phyloP scores from a whole-genome alignment of 2,329 filamentous ascomycete genomes.

The Ceratocystis alfenasii region DNA sequence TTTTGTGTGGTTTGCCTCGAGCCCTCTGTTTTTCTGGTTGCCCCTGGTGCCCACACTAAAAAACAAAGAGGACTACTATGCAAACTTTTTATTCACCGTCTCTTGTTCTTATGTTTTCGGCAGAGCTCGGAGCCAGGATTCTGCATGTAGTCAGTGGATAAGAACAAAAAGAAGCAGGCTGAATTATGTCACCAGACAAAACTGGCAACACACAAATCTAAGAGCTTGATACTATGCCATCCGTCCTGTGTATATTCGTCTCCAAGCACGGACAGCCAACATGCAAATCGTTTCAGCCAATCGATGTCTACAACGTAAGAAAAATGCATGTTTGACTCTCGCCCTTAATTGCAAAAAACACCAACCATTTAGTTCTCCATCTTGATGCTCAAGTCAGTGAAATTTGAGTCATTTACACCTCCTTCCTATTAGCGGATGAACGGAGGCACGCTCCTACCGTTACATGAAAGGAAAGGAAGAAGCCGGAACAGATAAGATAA shows the following conservation, averaged over 20 bases:
- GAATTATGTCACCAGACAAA: background rate
- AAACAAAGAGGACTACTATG: background rate
- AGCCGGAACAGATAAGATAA: constrained; percentile 4
- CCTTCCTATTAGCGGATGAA: too few relatives aligned
- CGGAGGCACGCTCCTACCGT: too few relatives aligned
- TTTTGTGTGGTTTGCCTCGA: constrained; percentile 4
- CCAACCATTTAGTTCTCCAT: too few relatives aligned
- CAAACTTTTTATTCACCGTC: background rate
- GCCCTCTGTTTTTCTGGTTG: background rate
- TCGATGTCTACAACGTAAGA: background rate
- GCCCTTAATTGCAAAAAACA: too few relatives aligned
- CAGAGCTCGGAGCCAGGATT: constrained; percentile 9
- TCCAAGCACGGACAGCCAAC: background rate
- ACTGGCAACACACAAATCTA: background rate
- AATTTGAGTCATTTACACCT: too few relatives aligned
- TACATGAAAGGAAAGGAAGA: background rate
- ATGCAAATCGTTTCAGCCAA: background rate
- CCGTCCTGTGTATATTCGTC: background rate
- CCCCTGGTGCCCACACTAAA: background rate
- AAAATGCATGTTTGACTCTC: background rate
- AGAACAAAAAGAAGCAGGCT: background rate
- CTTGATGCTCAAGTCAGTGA: too few relatives aligned
- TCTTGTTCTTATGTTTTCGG: background rate
- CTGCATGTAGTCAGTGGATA: background rate
- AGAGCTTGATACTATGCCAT: background rate